Evolutionary conservation across 495 filamentous ascomycete genomes (phyloP), one percentile per base, ranked within the genome.

Genomic region (Hypoxylon lenormandii): DNA sequence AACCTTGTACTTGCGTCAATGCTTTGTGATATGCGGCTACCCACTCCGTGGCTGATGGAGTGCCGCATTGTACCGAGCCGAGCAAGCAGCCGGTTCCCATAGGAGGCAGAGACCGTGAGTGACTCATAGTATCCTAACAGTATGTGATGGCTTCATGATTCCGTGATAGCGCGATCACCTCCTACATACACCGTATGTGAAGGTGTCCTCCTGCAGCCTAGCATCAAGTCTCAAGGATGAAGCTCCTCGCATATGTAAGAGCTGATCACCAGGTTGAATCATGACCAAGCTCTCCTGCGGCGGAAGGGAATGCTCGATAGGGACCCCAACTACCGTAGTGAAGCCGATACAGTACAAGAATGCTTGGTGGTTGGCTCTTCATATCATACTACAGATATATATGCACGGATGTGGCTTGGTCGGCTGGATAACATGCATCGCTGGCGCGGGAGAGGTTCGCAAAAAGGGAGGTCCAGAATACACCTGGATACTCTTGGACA

Each of bases 1-100:
- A 80, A 60, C 75, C 78, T 72, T 76, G 70, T 66, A 69, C 53
- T 40, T 76, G 77, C 72, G 69, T 79, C 67, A 76, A 76, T 74
- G 74, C 69, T 69, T 76, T 74, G 64, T 55, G 64, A 38, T 62
- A 53, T 55, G 49, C 48, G 52, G 52, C 28, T 54, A 42, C 26
- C 43, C 58, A 48, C 61, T 57, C 45, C 45, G 46, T 66, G 33
- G 11, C 52, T 64, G 26, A 33, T 60, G 23, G 45, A 55, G 38
- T 28, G 30, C 19, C 51, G 40, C 37, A 48, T 53, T 45, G 42
- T 49, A 60, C 23, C 54, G 54, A 70, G 19, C 40, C 47, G 52
- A 69, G 54, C 46, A 60, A 64, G 54, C 47, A 13, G 53, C 45
- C 16, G 53, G 47, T 38, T 55, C 38, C 38, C 53, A 50, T 16